Evolutionary conservation across 2,329 filamentous ascomycete genomes (phyloP).

Genomic region (Sphaerulina vaccinii): DNA sequence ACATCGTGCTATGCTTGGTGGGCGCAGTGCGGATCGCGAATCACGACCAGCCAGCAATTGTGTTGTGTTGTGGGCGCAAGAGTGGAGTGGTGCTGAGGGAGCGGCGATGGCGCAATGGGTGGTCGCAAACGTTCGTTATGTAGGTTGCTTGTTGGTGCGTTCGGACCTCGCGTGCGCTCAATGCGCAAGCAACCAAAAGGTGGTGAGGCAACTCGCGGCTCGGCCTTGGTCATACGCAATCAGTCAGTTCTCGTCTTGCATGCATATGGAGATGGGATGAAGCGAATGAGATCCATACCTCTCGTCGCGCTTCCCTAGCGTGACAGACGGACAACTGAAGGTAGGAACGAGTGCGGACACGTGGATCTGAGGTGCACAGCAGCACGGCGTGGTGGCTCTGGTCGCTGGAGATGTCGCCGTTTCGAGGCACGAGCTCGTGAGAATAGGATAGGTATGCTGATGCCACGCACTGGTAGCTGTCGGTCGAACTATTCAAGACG

Average conservation of each 20-base stretch:
- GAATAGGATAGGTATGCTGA: neutral
- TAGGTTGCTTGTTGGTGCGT: neutral
- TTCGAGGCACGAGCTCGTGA: neutral
- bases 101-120: neutral
- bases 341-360: neutral
- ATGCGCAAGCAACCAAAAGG: constrained; percentile 11
- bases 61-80: neutral
- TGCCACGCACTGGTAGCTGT: neutral
- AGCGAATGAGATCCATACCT: constrained; percentile 11
- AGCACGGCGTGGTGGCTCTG: too few species aligned
- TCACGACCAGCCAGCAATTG: neutral
- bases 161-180: constrained; percentile 10
- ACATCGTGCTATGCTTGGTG: constrained; percentile 46
- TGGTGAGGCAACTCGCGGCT: constrained; percentile 1
- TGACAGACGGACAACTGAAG: constrained; percentile 2
- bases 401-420: constrained; percentile 5
- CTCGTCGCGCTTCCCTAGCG: constrained; percentile 17
- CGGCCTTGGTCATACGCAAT: constrained; percentile 2
- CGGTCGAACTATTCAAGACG: neutral
- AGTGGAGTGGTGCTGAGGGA: neutral
- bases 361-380: constrained; percentile 3
- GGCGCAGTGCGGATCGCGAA: constrained; percentile 3
- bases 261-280: neutral
- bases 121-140: constrained; percentile 3
- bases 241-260: neutral